phyloP scores from a whole-genome alignment of 495 filamentous ascomycete genomes.

The Achaetomiella virescens region DNA sequence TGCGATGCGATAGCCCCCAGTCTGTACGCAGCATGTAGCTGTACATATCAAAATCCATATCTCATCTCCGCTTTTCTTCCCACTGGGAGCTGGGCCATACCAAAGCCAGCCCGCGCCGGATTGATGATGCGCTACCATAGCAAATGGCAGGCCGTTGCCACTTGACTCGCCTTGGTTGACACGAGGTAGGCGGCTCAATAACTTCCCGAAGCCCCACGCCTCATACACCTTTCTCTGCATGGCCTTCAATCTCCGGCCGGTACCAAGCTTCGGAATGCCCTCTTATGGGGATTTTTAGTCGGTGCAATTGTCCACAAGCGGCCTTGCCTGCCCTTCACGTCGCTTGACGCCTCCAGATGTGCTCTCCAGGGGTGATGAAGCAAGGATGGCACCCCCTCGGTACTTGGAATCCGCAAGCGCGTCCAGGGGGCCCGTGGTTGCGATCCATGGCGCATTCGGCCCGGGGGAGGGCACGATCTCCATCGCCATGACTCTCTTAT shows the following conservation, averaged over 20 bases:
- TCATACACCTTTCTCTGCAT: neutral
- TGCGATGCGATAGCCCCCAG: neutral
- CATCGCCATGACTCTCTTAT: neutral
- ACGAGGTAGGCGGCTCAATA: neutral
- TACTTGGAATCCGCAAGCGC: constrained; percentile 29
- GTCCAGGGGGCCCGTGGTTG: constrained; percentile 11
- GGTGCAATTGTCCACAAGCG: neutral
- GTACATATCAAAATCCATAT: neutral
- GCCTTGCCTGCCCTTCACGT: neutral
- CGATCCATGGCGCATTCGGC: constrained; percentile 1
- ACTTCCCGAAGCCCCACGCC: neutral
- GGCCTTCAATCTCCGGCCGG: neutral
- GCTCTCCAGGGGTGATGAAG: neutral
- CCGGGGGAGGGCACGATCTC: constrained; percentile 5
- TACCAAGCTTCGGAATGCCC: neutral
- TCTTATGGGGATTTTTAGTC: neutral
- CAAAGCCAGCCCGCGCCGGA: neutral
- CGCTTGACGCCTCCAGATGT: constrained; percentile 11
- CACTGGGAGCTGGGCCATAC: too few species aligned
- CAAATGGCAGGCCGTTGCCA: neutral
- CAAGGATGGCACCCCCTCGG: constrained; percentile 17
- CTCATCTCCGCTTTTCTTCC: too few species aligned
- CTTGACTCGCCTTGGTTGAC: neutral
- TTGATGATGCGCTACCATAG: too few species aligned
- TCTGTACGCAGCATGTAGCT: constrained; percentile 3